phyloP scores from a whole-genome alignment of 345 rosid genomes.

The Dipteronia sinensis region DNA sequence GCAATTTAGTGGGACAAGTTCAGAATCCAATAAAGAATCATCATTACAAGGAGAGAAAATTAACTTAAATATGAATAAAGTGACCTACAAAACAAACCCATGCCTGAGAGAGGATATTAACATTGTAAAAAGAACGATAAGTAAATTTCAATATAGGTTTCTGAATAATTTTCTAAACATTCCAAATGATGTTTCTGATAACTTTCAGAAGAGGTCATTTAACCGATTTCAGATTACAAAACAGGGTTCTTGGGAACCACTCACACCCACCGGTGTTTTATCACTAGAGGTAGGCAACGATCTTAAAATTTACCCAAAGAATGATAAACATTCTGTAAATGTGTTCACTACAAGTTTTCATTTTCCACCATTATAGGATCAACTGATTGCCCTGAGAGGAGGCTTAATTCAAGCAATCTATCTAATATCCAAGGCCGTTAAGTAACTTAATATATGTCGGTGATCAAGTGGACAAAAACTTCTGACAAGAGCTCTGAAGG shows the following conservation, averaged over 20 bases:
- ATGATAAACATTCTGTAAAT: background rate
- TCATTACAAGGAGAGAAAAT: background rate
- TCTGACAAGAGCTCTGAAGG: background rate
- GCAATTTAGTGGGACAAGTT: conserved; percentile 23
- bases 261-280: background rate
- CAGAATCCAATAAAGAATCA: conserved; percentile 8
- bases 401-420: background rate
- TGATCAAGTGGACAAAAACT: background rate
- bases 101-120: background rate
- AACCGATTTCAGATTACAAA: background rate
- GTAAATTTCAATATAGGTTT: too few species aligned
- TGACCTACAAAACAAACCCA: background rate
- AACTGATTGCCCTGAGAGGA: background rate
- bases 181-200: background rate
- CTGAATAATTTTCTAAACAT: background rate
- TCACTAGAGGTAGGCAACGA: too few species aligned
- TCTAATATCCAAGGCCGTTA: too few species aligned
- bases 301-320: too few species aligned
- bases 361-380: background rate
- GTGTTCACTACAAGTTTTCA: background rate
- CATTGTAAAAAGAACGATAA: background rate
- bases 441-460: background rate
- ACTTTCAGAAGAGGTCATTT: background rate
- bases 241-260: background rate
- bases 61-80: background rate